Evolutionary conservation across 345 rosid species (phyloP), one percentile per base, ranked within the genome.

Genomic region (Anacardium occidentale): DNA sequence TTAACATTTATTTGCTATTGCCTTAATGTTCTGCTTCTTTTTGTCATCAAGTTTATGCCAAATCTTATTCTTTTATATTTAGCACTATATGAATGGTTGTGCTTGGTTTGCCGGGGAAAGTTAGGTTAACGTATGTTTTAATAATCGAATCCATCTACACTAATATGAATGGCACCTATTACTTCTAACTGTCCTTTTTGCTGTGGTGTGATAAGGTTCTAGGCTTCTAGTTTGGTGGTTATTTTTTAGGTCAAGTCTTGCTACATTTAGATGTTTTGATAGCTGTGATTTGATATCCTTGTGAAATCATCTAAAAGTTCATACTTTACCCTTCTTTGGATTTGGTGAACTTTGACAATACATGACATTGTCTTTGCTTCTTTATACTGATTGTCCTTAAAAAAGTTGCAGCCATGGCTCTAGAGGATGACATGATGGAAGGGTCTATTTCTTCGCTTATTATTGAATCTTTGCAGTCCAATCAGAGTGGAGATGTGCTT

Each of bases 391-490:
- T 51, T 74, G 52, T 18, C 3, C 32, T 29, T 1, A 29, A 29
- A 1, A 29, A 29, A 29, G 1, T 29, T 79, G 65, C 66, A 73
- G 74, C 73, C 37, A 79, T 79, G 85, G 73, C 76, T 72, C 66
- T 15, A 51, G 66, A 25, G 53, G 85, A 74, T 32, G 72, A 74
- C 15, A 59, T 6, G 47, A 57, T 13, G 65, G 79, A 76, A 70
- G 78, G 72, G 50, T 66, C 81, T 26, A 2, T 74, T 10, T 66
- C 81, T 69, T 57, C 79, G 20, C 2, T 66, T 74, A 48, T 67
- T 68, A 26, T 42, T 29, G 83, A 76, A 63, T 78, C 84, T 3
- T 61, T 74, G 77, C 76, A 54, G 70, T 64, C 70, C 17, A 78
- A 47, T 13, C 64, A 52, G 64, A 44, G 5, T 18, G 81, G 68